Evolutionary conservation across 1,139 yeast species (phyloP), one percentile per base, ranked within the genome.

Genomic region (Kodamaea derodonti): DNA sequence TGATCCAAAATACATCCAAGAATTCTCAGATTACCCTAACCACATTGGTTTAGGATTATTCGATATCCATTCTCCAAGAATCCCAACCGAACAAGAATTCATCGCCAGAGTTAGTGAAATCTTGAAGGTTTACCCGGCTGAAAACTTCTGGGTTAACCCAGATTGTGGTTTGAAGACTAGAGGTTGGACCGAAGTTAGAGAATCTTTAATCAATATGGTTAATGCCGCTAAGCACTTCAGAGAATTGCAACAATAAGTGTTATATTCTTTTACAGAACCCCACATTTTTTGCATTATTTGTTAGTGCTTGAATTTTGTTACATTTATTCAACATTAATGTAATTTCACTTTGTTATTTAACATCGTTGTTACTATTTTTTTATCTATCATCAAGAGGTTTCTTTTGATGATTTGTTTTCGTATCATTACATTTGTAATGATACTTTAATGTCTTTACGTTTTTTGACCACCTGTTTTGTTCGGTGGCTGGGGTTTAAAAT

Each of bases 101-200:
- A 82, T 87, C 65, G 72, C 83, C 64, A 88, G 96, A 76, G 86
- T 92, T 61, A 81, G 80, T 60, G 95, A 87, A 65, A 90, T 92
- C 76, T 77, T 92, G 71, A 87, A 88, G 75, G 94, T 85, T 47
- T 92, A 90, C 79, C 96, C 97, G 65, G 94, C 94, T 62, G 85
- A 85, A 66, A 90, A 90, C 73, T 85, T 92, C 81, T 92, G 97
- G 97, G 94, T 92, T 62, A 92, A 92, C 94, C 98, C 98, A 61
- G 98, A 92, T 77, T 92, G 98, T 83, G 98, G 98, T 81, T 80
- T 90, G 70, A 90, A 90, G 84, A 86, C 95, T 65, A 84, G 95
- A 78, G 92, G 90, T 52, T 85, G 95, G 95, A 83, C 83, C 50
- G 95, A 86, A 77, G 84, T 87, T 56, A 73, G 58, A 57, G 82